Percentiles rank a stretch among this genome's conserved stretches.
Evolutionary conservation across 257 asterid genomes (phyloP).

Genomic region (Leptodermis oblonga): DNA sequence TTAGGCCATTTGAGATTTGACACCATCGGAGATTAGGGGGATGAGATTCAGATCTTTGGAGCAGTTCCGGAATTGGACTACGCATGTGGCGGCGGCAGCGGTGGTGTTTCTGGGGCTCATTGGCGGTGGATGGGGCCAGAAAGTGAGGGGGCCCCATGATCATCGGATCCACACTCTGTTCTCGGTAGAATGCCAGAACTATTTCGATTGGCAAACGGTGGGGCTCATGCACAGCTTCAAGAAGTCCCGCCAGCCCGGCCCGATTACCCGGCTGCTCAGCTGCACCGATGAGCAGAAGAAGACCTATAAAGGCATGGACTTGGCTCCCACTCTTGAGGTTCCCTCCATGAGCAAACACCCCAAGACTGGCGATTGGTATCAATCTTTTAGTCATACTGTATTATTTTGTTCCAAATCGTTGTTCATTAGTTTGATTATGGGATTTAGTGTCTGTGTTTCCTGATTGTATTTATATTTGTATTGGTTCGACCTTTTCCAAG

Average conservation of each 20-base stretch:
- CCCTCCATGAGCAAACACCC: slow-evolving; percentile 84
- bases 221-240: slow-evolving; percentile 86
- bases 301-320: slow-evolving; percentile 70
- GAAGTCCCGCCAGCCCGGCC: slow-evolving; percentile 91
- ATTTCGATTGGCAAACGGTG: slow-evolving; percentile 99
- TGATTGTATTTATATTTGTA: not conserved
- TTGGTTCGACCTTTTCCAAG: not conserved
- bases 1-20: not conserved
- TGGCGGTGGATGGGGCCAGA: slow-evolving; percentile 24
- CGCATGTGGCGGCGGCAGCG: not conserved
- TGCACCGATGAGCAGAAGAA: slow-evolving; percentile 73
- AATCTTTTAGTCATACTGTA: not conserved
- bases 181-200: slow-evolving; percentile 92
- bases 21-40: not conserved
- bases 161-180: slow-evolving; percentile 79
- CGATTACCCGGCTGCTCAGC: slow-evolving; percentile 81
- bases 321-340: slow-evolving; percentile 93
- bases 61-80: not conserved
- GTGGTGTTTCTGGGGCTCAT: slow-evolving; percentile 29
- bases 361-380: slow-evolving; percentile 81
- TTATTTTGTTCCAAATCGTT: not conserved
- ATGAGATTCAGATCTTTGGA: slow-evolving; percentile 14
- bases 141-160: slow-evolving; percentile 24
- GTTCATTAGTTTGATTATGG: not conserved
- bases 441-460: not conserved